Evolutionary conservation across 331 rosid species (phyloP), one percentile per base, ranked within the genome.

Genomic region (Prunus yedoensis): DNA sequence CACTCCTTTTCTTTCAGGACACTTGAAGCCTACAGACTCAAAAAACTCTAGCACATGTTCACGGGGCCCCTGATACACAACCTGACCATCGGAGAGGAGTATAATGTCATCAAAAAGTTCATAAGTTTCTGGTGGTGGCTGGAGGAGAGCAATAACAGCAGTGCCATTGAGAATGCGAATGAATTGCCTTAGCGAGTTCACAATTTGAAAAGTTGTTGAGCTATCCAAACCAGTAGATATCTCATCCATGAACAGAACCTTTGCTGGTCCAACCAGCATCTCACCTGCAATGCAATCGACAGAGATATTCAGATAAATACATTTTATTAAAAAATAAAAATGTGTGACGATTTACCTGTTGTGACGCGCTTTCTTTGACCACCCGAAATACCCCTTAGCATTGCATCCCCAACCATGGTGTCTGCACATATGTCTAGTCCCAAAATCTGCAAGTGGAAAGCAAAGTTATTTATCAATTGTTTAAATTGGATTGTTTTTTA

Each of bases 221-320:
- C 96, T 93, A 77, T 93, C 96, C 69, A 93, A 81, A 57, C 97
- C 97, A 51, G 93, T 86, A 1, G 97, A 93, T 60, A 93, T 90
- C 45, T 90, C 97, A 30, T 92, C 97, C 97, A 93, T 92, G 83
- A 92, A 83, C 20, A 90, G 4, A 8, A 86, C 91, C 8, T 83
- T 87, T 64, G 96, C 85, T 7, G 94, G 91, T 46, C 97, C 97
- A 70, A 86, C 97, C 59, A 92, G 74, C 92, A 92, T 87, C 77
- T 87, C 90, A 10, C 88, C 88, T 87, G 58, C 32, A 27, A 11
- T 18, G 58, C 1, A 53, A 53, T 18, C 58, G 23, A 21, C 9
- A 18, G 12, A 18, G 58, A 16, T 53, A 53, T 53, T 53, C 58
- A 53, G 58, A 53, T 3, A 18, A 18, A 16, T 53, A 53, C 58